Evolutionary conservation across 352 stramenopile species (phyloP), one percentile per base, ranked within the genome.

Genomic region (Pythium sukuiense): DNA sequence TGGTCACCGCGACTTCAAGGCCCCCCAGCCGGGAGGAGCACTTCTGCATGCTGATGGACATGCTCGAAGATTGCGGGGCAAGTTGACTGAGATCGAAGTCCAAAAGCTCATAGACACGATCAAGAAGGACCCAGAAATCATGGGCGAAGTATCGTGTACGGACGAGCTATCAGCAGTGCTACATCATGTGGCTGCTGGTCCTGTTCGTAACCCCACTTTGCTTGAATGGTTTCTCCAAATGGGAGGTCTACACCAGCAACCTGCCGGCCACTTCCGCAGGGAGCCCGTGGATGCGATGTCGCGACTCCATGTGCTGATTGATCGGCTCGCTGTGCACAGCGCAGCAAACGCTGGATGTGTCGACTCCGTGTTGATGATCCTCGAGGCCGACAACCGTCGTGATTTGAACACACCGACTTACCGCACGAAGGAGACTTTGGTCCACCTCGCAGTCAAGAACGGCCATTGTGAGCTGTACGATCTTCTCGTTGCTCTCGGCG

Each of bases 151-250:
- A 9, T 59, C 50, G 9, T 27, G n/a, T 3, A 26, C 1, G 1
- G 33, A 41, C 32, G 49, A 61, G 39, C 33, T 64, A 14, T 6
- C 37, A 7, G 50, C 45, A 39, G 0, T 70, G 27, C 45, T 66
- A 2, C 76, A 80, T 24, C 67, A 76, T 52, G 76, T 66, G 1
- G 70, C 70, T 12, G 72, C 72, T 16, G 73, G 73, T 1, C 49
- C 57, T 50, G 65, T 62, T 13, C 62, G 70, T 13, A 65, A 83
- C 26, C n/a, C 20, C 12, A n/a, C 61, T 1, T 53, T 75, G 1
- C 62, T 76, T 1, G 69, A 79, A 32, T 79, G 65, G 65, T 69
- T 79, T 53, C 64, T 75, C 55, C 61, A 80, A 39, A 70, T 79
- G 71, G 9, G 50, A n/a, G n/a, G 26, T 50, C 32, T 58, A 13